These are phyloP conservation scores for Vigna radiata DNA, from an alignment of 306 rosid genomes.

Conservation along the genomic window DNA sequence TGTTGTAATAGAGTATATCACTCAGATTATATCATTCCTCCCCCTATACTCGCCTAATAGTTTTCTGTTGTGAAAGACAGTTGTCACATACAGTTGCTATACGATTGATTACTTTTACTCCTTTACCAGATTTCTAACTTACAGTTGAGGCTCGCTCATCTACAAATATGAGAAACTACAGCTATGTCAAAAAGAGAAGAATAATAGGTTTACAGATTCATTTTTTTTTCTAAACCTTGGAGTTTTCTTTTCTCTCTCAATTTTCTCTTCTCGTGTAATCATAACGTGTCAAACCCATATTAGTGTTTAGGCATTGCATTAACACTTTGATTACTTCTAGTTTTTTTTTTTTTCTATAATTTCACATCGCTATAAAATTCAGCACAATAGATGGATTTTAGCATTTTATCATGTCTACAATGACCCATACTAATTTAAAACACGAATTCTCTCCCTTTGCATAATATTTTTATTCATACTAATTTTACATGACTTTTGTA, in stretches of 20 bases:
- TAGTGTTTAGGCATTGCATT: not conserved
- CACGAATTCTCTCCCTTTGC: not conserved
- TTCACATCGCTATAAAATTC: not conserved
- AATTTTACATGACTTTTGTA: not conserved
- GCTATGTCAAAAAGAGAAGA: not conserved
- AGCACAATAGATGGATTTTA: not conserved
- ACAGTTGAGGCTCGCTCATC: not conserved
- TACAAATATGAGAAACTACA: not conserved
- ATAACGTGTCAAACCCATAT: not conserved
- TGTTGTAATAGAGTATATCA: not conserved
- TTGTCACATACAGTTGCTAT: no score
- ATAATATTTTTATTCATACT: no score
- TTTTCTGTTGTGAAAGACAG: no score
- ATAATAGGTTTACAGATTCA: not conserved
- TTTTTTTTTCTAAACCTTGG: not conserved
- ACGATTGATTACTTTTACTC: not conserved
- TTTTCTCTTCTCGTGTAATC: not conserved
- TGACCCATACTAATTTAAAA: not conserved
- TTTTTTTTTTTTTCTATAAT: not conserved
- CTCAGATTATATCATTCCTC: not conserved
- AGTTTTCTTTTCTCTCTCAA: not conserved
- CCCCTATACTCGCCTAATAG: not conserved
- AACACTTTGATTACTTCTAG: not conserved
- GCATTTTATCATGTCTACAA: not conserved
- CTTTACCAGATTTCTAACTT: not conserved